Conservation (phyloP, 1,139 yeast genomes). For the Kazachstania sp. region DNA sequence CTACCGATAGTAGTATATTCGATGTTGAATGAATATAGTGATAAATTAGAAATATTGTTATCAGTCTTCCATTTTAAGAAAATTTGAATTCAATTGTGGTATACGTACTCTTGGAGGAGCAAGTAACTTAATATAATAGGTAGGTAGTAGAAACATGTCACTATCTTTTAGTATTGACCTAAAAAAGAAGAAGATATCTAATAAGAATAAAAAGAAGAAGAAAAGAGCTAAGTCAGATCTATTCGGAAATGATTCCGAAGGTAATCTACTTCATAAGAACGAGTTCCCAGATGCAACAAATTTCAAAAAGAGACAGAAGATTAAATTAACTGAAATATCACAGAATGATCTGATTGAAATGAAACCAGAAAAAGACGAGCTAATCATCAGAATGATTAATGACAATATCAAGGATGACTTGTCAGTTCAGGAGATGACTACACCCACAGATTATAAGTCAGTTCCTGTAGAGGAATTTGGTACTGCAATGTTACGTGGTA, state of each 20-base stretch:
- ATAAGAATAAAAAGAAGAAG: constrained; percentile 6
- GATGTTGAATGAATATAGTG: too few relatives aligned
- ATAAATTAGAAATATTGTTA: too few relatives aligned
- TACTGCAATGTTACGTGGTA: constrained; percentile 61
- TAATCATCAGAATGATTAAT: not conserved
- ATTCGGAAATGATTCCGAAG: constrained; percentile 4
- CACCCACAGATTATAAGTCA: constrained; percentile 43
- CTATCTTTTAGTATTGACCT: constrained; percentile 6
- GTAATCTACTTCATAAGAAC: not conserved
- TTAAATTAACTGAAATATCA: constrained; percentile 6
- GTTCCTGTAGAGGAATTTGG: constrained; percentile 87
- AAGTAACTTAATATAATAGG: too few relatives aligned
- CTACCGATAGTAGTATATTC: too few relatives aligned
- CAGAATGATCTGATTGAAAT: not conserved
- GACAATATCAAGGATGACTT: not conserved
- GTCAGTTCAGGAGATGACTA: constrained; percentile 26
- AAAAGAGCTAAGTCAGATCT: constrained; percentile 5
- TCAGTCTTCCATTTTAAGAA: too few relatives aligned
- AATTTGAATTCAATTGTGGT: not conserved
- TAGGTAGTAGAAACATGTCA: constrained; percentile 4
- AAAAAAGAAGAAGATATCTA: constrained; percentile 2
- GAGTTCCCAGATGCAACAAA: not conserved
- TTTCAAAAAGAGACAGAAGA: constrained; percentile 1
- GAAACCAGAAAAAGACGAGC: not conserved
- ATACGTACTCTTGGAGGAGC: too few relatives aligned